Evolutionary conservation across 352 stramenopile species (phyloP), one percentile per base, ranked within the genome.

Genomic region (Phytopythium helicoides): DNA sequence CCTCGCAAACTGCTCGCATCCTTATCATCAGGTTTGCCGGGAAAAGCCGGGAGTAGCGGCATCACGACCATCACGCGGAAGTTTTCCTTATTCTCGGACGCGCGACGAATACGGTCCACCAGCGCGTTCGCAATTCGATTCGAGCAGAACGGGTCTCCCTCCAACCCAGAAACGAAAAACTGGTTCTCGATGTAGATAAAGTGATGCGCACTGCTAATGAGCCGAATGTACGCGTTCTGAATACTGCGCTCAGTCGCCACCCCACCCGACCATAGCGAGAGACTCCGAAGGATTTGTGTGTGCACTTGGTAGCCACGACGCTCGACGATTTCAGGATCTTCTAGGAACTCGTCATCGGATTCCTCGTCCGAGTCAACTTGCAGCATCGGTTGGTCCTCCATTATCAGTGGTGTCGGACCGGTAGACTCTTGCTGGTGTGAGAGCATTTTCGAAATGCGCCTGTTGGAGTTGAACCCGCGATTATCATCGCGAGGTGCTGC

Each of bases 171-270:
- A 12, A 92, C 74, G 39, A 95, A 95, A 61, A 94, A 94, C 60
- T 94, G 85, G 56, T 96, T 96, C 63, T 97, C 89, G 58, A 97
- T 97, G 71, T 97, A 97, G 28, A 97, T 70, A 35, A 91, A 96
- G 64, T 97, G 87, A 22, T 92, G 80, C 11, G 88, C 82, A n/a
- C 74, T 73, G 25, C 75, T 68, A 40, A 97, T 97, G 23, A 96
- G 73, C 42, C 89, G 84, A 35, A 96, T 84, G 66, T 96, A 96
- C 15, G 87, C 84, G 41, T 92, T 87, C 44, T 96, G 87, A 54
- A 97, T 96, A 61, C 89, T 97, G 38, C 74, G 73, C 63, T 97
- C 88, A 0, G 86, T 92, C 22, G 76, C 59, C 37, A 76, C 76
- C 11, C 85, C 85, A 14, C 79, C 82, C 4, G 82, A 93, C 85